Base-by-base conservation (phyloP, 2,329 filamentous ascomycete genomes). In the Aureobasidium sp. region DNA sequence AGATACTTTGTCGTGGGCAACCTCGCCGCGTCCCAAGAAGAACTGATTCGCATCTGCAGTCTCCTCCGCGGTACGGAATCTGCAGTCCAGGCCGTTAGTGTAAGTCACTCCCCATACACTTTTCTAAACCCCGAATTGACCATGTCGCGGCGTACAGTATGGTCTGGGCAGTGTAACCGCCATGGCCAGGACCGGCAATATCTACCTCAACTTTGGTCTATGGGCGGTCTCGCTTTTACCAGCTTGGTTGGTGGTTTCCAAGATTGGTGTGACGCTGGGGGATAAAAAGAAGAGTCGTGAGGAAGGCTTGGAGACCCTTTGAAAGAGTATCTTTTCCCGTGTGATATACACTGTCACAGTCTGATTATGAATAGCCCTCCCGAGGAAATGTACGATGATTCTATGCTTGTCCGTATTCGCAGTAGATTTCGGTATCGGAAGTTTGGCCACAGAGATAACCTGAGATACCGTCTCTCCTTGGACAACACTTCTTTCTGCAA, bases 1-100 rank as follows among this genome's bases (percentile, higher is more conserved):
- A 85, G 82, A 11, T 89, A 90, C 74, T 90, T 90, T 67, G 77
- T 90, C 63, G 82, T 90, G 10, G 81, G 83, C 4, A 85, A 89
- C 66, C 70, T 91, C 3, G 85, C 88, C 1, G 72, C 77, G 5
- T 77, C 79, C 6, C 79, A 88, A 55, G 78, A 80, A 29, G 84
- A 91, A 66, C 81, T 90, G 1, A 82, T 91, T 47, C 81, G 87
- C 0, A 85, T 87, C 67, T 82, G 87, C 0, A 86, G 85, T 0
- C 72, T 91, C 13, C 76, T 91, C 3, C 79, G 87, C 61, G 88
- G 85, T 1, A 88, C 85, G 0, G 87, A 91, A 72, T 89, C 85
- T 1, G 88, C 85, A 0, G 87, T 85, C 75, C 88, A 91, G 69
- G 87, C 87, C 7, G 74, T 91, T 16, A 88, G 85, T 67, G 77